These are phyloP conservation scores for Chalciporus chontae DNA, from an alignment of 768 basidiomycete genomes.

Conservation along the genomic window DNA sequence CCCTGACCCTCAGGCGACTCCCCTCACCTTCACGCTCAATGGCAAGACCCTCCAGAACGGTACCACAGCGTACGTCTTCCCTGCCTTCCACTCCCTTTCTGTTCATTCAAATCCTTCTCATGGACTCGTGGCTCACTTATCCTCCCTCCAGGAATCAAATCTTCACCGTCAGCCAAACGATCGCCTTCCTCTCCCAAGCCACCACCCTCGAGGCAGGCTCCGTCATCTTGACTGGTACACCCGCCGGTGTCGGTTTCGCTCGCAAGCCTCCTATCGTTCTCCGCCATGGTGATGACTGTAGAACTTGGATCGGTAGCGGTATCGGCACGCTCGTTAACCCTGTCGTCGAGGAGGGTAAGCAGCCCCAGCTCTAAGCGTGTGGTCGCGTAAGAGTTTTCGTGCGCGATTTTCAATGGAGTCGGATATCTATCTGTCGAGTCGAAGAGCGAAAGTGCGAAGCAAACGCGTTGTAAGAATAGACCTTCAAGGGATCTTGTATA, in stretches of 20 bases:
- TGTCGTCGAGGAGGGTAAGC: conserved; percentile 70
- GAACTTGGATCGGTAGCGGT: conserved; percentile 64
- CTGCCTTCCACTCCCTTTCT: background rate
- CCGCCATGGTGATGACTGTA: conserved; percentile 70
- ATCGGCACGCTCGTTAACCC: conserved; percentile 79
- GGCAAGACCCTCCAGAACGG: conserved; percentile 70
- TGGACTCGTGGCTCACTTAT: background rate
- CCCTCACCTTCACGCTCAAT: conserved; percentile 64
- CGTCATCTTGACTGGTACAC: conserved; percentile 80
- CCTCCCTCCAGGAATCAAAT: conserved; percentile 63
- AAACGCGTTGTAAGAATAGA: too few species aligned
- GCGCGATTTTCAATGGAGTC: too few species aligned
- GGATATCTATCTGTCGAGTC: background rate
- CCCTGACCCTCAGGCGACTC: conserved; percentile 61
- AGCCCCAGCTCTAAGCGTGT: conserved; percentile 36
- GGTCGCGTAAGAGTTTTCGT: background rate
- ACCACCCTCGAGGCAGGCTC: conserved; percentile 81
- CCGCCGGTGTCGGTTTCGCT: conserved; percentile 78
- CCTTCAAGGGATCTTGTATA: too few species aligned
- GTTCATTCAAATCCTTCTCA: background rate
- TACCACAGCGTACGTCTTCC: conserved; percentile 53
- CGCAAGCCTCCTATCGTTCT: conserved; percentile 67
- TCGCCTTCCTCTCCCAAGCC: conserved; percentile 79
- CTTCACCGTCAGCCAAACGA: conserved; percentile 72
- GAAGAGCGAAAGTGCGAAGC: too few species aligned